These are phyloP conservation scores for Russula ochroleuca DNA, from an alignment of 768 basidiomycete genomes.

Conservation along the genomic window DNA sequence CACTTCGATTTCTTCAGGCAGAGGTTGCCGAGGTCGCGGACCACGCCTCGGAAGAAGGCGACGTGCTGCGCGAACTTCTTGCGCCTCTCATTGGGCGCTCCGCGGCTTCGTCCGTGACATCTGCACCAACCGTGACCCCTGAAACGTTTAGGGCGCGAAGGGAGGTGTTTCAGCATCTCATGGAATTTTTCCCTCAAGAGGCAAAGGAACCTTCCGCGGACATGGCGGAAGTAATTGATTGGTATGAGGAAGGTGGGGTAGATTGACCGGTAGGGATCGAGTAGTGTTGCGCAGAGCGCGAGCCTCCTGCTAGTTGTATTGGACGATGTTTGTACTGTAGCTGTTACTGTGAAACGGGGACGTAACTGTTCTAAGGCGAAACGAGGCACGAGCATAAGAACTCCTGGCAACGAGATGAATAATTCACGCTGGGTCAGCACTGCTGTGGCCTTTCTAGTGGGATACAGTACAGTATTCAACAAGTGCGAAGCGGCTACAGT, in stretches of 20 bases:
- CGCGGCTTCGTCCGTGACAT: slow-evolving; percentile 27
- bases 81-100: slow-evolving; percentile 51
- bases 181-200: slow-evolving; percentile 57
- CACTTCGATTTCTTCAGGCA: slow-evolving; percentile 65
- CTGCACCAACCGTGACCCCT: slow-evolving; percentile 34
- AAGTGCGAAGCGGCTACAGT: too few relatives aligned
- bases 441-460: too few relatives aligned
- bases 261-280: slow-evolving; percentile 3
- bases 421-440: too few relatives aligned
- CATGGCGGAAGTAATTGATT: slow-evolving; percentile 59
- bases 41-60: slow-evolving; percentile 58
- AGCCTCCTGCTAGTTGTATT: not conserved
- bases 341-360: not conserved
- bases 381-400: too few relatives aligned
- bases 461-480: too few relatives aligned
- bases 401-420: too few relatives aligned
- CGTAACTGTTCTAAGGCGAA: too few relatives aligned
- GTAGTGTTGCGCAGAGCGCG: not conserved
- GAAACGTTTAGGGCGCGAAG: slow-evolving; percentile 59
- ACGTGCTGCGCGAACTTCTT: slow-evolving; percentile 63
- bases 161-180: slow-evolving; percentile 61
- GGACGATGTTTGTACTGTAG: slow-evolving; percentile 1
- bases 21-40: slow-evolving; percentile 70
- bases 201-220: slow-evolving; percentile 65
- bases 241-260: slow-evolving; percentile 28